phyloP scores from a whole-genome alignment of 805 yeast genomes.

The Spathaspora sp. region DNA sequence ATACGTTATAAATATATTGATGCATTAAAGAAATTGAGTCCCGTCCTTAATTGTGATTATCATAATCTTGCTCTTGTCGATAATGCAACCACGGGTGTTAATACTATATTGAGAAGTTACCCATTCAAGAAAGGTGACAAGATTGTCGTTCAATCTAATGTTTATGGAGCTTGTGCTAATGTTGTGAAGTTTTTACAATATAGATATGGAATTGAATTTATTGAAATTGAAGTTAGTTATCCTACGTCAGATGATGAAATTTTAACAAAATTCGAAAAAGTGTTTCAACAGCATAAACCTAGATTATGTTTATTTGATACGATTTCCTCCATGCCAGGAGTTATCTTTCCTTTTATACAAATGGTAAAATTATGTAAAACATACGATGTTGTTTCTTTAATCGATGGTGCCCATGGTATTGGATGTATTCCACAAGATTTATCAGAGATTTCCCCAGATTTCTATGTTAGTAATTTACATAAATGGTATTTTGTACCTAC shows the following conservation, averaged over 20 bases:
- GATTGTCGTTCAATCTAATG: constrained; percentile 45
- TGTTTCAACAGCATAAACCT: constrained; percentile 17
- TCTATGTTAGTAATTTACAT: constrained; percentile 59
- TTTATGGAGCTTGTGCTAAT: constrained; percentile 54
- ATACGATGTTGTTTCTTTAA: constrained; percentile 47
- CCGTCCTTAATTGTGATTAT: constrained; percentile 44
- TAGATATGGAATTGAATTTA: constrained; percentile 24
- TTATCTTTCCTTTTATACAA: constrained; percentile 50
- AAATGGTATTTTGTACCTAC: constrained; percentile 65
- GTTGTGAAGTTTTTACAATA: constrained; percentile 41
- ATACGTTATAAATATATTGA: constrained; percentile 21
- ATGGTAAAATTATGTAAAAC: constrained; percentile 44
- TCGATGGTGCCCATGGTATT: constrained; percentile 73
- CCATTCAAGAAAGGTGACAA: constrained; percentile 51
- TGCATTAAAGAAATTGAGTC: constrained; percentile 34
- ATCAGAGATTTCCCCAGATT: constrained; percentile 50
- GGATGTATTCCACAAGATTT: constrained; percentile 49
- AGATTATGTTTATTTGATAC: constrained; percentile 53
- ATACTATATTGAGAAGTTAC: constrained; percentile 51
- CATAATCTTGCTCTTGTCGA: constrained; percentile 49
- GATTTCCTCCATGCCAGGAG: constrained; percentile 64
- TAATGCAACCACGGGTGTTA: constrained; percentile 62
- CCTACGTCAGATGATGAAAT: constrained; percentile 41
- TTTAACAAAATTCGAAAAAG: constrained; percentile 18
- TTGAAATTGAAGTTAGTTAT: constrained; percentile 36